A percentile compares a stretch with the other conserved stretches of the same genome.
These are phyloP conservation scores for Neoboletus magnificus DNA, from an alignment of 768 basidiomycete species.

Conservation along the genomic window DNA sequence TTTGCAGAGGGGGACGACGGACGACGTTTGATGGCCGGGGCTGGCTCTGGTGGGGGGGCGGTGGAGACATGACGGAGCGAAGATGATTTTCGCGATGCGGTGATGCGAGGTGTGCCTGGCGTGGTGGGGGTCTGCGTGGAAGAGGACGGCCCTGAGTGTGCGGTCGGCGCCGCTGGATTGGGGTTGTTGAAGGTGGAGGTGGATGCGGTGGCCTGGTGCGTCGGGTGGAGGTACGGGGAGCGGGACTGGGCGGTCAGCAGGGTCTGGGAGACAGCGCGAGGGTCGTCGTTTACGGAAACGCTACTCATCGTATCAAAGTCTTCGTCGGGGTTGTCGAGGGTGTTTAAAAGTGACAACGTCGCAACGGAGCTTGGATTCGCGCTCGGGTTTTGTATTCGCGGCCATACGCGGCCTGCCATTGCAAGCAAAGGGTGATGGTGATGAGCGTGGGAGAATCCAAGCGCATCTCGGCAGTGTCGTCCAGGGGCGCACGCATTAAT, in stretches of 20 bases:
- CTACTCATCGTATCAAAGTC: constrained; percentile 24
- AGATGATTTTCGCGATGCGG: constrained; percentile 30
- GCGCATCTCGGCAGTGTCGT: background rate
- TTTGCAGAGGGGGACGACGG: constrained; percentile 29
- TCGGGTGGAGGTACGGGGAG: constrained; percentile 39
- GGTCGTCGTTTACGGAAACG: constrained; percentile 11
- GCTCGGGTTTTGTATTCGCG: constrained; percentile 17
- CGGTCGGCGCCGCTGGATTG: background rate
- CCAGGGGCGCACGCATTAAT: background rate
- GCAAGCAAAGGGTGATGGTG: constrained; percentile 3
- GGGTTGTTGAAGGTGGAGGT: constrained; percentile 35
- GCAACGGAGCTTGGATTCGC: background rate
- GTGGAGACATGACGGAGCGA: constrained; percentile 31
- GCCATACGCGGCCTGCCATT: constrained; percentile 26
- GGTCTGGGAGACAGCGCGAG: constrained; percentile 6
- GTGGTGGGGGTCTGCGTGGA: constrained; percentile 14
- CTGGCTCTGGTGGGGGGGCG: constrained; percentile 23
- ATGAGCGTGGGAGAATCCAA: constrained; percentile 22
- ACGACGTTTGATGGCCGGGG: constrained; percentile 25
- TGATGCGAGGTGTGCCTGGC: constrained; percentile 27
- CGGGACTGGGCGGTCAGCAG: constrained; percentile 17
- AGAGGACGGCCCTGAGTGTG: constrained; percentile 4
- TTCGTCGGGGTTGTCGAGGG: constrained; percentile 21
- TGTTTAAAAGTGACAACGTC: constrained; percentile 6
- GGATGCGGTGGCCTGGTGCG: constrained; percentile 34